A percentile compares a stretch with the other conserved stretches of the same genome.
Conservation (phyloP, 1,284 basidiomycete species). For the Cystobasidium pallidum region DNA sequence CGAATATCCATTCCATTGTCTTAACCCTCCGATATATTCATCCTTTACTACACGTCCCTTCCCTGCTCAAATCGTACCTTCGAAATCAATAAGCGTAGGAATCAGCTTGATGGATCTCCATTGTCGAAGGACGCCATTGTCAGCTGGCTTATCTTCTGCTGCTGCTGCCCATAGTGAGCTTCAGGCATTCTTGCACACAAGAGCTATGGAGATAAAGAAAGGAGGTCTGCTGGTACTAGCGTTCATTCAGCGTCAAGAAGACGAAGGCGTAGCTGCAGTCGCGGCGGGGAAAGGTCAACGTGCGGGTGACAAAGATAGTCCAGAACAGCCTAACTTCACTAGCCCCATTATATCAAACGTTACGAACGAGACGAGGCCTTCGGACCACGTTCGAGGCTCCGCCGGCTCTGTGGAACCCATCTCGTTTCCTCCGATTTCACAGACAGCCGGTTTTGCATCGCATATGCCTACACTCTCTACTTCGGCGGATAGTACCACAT, state of each 20-base stretch:
- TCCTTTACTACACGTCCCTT: constrained; percentile 55
- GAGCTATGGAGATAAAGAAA: constrained; percentile 57
- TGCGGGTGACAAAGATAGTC: constrained; percentile 10
- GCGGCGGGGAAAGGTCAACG: constrained; percentile 13
- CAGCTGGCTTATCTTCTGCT: constrained; percentile 50
- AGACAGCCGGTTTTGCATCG: too few species aligned
- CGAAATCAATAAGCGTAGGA: constrained; percentile 55
- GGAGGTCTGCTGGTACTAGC: constrained; percentile 57
- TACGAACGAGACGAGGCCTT: not conserved
- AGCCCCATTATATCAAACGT: not conserved
- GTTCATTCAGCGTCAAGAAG: constrained; percentile 56
- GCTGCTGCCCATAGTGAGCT: constrained; percentile 57
- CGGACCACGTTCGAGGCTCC: not conserved
- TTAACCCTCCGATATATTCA: constrained; percentile 54
- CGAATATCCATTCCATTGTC: constrained; percentile 53
- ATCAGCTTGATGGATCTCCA: constrained; percentile 58
- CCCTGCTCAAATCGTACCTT: constrained; percentile 56
- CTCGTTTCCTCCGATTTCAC: not conserved
- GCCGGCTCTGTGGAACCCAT: not conserved
- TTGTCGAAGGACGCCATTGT: constrained; percentile 55
- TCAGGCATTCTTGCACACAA: constrained; percentile 55
- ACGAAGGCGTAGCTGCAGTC: constrained; percentile 35
- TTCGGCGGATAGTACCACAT: not conserved
- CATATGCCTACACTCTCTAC: not conserved
- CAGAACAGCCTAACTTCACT: constrained; percentile 2